Evolutionary conservation across 108 stramenopile genomes (phyloP), one percentile per base, ranked within the genome.

Genomic region (Conticribra guillardii): DNA sequence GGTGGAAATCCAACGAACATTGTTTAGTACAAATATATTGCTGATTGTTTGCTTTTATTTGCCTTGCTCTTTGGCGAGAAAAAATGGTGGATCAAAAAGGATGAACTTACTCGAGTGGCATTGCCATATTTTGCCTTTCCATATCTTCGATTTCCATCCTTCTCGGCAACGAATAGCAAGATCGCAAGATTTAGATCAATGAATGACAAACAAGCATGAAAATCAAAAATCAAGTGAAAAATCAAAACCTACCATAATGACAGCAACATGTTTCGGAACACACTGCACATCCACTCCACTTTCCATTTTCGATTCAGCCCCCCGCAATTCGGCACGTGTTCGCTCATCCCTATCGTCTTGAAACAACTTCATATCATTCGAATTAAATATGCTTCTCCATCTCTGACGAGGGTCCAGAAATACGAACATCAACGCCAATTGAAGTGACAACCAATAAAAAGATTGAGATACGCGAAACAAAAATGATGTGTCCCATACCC

Each of bases 121-220:
- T 80, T 84, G 37, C 86, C 90, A 54, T 96, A 87, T 41, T 70
- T 84, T 23, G 47, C 51, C 24, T 70, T 67, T 31, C 98, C 99
- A 74, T 94, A 99, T 21, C 99, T 91, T 17, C 99, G 85, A 85
- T 99, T 99, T 19, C 99, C 99, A 71, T 99, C 99, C 37, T 41
- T 41, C 11, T 41, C 11, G 37, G n/a, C n/a, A n/a, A n/a, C n/a
- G n/a, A n/a, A n/a, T n/a, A n/a, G n/a, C n/a, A n/a, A n/a, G n/a
- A n/a, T n/a, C n/a, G n/a, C n/a, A n/a, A n/a, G n/a, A n/a, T n/a
- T n/a, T n/a, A n/a, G n/a, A n/a, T n/a, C n/a, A n/a, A n/a, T n/a
- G n/a, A n/a, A n/a, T n/a, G n/a, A n/a, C n/a, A n/a, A n/a, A n/a
- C n/a, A n/a, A n/a, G n/a, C n/a, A n/a, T n/a, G n/a, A n/a, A n/a